A percentile compares a stretch with the other conserved stretches of the same genome.
phyloP scores from a whole-genome alignment of 2,329 filamentous ascomycete species.

The Diplodia corticola region DNA sequence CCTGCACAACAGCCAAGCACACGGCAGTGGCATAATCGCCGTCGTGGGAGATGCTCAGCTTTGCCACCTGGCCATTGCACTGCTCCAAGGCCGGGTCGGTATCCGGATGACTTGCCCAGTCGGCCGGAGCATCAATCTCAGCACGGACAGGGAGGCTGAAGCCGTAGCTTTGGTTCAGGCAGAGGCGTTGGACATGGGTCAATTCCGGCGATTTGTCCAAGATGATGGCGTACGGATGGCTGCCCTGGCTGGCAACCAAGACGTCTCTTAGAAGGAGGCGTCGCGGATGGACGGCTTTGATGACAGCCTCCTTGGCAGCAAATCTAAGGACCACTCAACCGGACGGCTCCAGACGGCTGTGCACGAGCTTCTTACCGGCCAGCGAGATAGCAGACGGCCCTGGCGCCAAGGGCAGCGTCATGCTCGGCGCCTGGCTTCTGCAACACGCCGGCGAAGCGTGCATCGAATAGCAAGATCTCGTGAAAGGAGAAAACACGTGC shows the following conservation, averaged over 20 bases:
- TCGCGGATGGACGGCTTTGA: constrained; percentile 42
- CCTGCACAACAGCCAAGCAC: constrained; percentile 6
- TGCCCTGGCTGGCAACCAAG: not conserved
- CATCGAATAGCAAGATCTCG: constrained; percentile 11
- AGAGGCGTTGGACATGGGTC: constrained; percentile 32
- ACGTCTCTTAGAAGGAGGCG: constrained; percentile 4
- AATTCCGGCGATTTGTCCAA: constrained; percentile 25
- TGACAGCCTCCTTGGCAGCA: constrained; percentile 54
- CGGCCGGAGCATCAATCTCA: not conserved
- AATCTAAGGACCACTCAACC: constrained; percentile 34
- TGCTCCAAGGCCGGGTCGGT: constrained; percentile 21
- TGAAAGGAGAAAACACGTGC: constrained; percentile 5
- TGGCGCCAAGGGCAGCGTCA: not conserved
- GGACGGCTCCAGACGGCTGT: not conserved
- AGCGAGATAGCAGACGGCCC: constrained; percentile 33
- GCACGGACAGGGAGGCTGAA: not conserved
- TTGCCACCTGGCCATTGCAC: constrained; percentile 55
- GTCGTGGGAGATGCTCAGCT: constrained; percentile 85
- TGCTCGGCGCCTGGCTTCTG: not conserved
- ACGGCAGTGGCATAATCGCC: constrained; percentile 75
- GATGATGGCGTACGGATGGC: constrained; percentile 21
- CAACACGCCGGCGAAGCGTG: not conserved
- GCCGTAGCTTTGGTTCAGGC: constrained; percentile 23
- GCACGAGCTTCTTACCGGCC: constrained; percentile 35
- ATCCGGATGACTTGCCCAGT: not conserved